Evolutionary conservation across 1,139 yeast species (phyloP).

Genomic region (Kodamaea alishanica): DNA sequence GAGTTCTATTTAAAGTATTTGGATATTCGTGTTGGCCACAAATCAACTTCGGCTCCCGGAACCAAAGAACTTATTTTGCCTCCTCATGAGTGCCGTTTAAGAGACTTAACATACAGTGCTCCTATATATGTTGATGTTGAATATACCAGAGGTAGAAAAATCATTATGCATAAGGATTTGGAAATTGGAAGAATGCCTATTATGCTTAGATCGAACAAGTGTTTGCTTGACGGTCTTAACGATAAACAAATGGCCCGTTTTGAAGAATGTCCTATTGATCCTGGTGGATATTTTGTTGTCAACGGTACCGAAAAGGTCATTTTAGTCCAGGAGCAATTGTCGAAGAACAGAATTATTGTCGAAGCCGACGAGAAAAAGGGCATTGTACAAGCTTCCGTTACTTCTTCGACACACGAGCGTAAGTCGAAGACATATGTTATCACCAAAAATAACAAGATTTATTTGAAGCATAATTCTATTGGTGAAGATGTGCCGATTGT

Average conservation of each 20-base stretch:
- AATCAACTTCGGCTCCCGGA: constrained; percentile 47
- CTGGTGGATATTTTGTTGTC: constrained; percentile 97
- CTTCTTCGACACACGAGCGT: constrained; percentile 96
- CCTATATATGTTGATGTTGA: constrained; percentile 97
- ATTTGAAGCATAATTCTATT: constrained; percentile 89
- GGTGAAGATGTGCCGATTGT: constrained; percentile 96
- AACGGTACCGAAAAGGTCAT: constrained; percentile 98
- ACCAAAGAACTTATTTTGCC: constrained; percentile 67
- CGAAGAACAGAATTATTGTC: constrained; percentile 95
- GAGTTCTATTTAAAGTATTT: constrained; percentile 88
- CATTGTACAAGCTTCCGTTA: constrained; percentile 94
- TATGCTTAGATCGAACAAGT: constrained; percentile 90
- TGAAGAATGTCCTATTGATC: constrained; percentile 95
- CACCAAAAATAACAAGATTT: constrained; percentile 84
- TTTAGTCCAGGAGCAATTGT: constrained; percentile 91
- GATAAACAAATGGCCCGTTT: constrained; percentile 83
- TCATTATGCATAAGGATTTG: constrained; percentile 82
- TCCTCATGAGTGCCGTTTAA: constrained; percentile 93
- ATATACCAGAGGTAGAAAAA: constrained; percentile 89
- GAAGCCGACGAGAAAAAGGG: constrained; percentile 95
- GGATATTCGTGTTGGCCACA: constrained; percentile 85
- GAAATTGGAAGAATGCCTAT: constrained; percentile 98
- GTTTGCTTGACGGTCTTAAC: constrained; percentile 74
- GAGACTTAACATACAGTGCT: constrained; percentile 94
- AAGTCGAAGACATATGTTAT: constrained; percentile 95